Conservation (phyloP, 2,329 filamentous ascomycete genomes). For the Plenodomus biglobosus region DNA sequence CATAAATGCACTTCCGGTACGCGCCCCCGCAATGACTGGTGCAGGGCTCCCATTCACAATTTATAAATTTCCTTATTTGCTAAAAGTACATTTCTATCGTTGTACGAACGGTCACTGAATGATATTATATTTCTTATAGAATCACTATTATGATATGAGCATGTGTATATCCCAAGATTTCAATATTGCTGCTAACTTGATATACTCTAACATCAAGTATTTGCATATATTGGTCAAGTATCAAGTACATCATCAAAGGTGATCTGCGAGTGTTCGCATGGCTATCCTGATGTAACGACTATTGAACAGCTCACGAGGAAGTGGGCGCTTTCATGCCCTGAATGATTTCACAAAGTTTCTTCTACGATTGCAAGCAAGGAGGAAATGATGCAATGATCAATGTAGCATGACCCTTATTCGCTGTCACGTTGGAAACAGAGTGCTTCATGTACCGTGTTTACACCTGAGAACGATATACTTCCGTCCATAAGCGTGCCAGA, state of each 20-base stretch:
- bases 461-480: neutral
- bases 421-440: constrained; percentile 43
- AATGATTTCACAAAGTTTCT: constrained; percentile 37
- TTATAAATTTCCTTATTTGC: no score
- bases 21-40: no score
- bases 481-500: neutral
- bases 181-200: no score
- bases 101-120: no score
- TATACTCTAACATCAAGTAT: constrained; percentile 17
- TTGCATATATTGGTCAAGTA: constrained; percentile 14
- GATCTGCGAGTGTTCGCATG: constrained; percentile 39
- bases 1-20: no score
- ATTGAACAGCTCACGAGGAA: constrained; percentile 10
- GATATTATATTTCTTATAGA: no score
- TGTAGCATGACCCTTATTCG: constrained; percentile 42
- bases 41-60: no score
- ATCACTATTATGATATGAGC: no score
- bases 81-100: no score
- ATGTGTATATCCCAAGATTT: no score
- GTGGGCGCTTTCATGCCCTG: constrained; percentile 9
- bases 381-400: constrained; percentile 38
- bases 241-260: constrained; percentile 28
- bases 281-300: constrained; percentile 37
- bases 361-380: constrained; percentile 38
- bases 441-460: constrained; percentile 34